Conservation (phyloP, 805 yeast species). For the Wickerhamomyces rabaulensis region DNA sequence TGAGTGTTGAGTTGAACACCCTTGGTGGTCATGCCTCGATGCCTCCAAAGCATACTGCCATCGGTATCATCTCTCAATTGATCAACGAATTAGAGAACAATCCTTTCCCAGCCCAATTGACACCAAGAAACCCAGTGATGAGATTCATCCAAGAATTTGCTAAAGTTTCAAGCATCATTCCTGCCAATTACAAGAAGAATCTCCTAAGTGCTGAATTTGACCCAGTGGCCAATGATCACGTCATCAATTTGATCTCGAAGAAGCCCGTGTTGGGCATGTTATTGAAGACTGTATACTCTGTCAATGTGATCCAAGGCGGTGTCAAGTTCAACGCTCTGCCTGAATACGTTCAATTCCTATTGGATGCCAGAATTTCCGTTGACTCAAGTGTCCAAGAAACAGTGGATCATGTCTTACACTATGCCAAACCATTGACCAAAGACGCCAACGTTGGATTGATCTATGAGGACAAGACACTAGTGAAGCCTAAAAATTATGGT, state of each 20-base stretch:
- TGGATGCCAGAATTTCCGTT: conserved; percentile 61
- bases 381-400: conserved; percentile 42
- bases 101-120: conserved; percentile 40
- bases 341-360: conserved; percentile 40
- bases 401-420: conserved; percentile 23
- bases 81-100: conserved; percentile 49
- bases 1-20: conserved; percentile 45
- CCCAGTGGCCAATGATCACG: conserved; percentile 30
- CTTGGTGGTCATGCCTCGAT: conserved; percentile 78
- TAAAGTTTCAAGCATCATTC: conserved; percentile 32
- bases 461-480: conserved; percentile 10
- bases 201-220: conserved; percentile 32
- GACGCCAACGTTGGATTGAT: conserved; percentile 17
- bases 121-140: conserved; percentile 55
- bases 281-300: conserved; percentile 20
- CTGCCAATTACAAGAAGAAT: conserved; percentile 21
- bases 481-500: conserved; percentile 23
- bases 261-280: conserved; percentile 10
- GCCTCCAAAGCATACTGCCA: conserved; percentile 77
- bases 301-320: conserved; percentile 53
- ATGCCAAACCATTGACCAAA: conserved; percentile 13
- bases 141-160: conserved; percentile 56
- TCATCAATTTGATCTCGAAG: conserved; percentile 23
- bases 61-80: conserved; percentile 65
- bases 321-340: conserved; percentile 75